These are phyloP conservation scores for Lunasporangiospora selenospora DNA, from an alignment of 192 early-diverging fungal genomes.

Conservation along the genomic window DNA sequence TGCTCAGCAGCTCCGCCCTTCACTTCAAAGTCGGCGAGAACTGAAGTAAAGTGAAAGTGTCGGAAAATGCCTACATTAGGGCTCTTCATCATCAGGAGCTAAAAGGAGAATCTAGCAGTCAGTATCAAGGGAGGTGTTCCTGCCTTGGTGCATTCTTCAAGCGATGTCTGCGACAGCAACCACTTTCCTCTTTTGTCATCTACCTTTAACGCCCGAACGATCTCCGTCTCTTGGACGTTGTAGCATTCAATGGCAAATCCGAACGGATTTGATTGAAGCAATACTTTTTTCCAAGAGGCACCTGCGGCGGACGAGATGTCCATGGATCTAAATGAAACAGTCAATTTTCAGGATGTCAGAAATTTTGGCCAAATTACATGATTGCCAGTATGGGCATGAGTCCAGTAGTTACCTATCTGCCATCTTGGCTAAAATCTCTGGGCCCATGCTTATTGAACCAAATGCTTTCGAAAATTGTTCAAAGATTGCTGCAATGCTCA, in stretches of 20 bases:
- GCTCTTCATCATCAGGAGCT: constrained; percentile 32
- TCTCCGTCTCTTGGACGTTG: constrained; percentile 19
- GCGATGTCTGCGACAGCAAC: no score
- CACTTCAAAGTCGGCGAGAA: constrained; percentile 62
- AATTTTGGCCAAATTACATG: background rate
- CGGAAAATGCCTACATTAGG: constrained; percentile 69
- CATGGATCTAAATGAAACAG: constrained; percentile 5
- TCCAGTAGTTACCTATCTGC: constrained; percentile 15
- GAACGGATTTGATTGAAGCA: constrained; percentile 33
- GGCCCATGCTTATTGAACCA: constrained; percentile 29
- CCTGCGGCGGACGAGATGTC: constrained; percentile 22
- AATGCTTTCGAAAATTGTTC: constrained; percentile 36
- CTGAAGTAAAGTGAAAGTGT: constrained; percentile 68
- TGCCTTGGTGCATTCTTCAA: no score
- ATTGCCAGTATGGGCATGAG: background rate
- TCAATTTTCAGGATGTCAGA: background rate
- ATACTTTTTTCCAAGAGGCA: constrained; percentile 18
- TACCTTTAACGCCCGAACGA: constrained; percentile 30
- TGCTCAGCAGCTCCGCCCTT: constrained; percentile 22
- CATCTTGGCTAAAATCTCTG: constrained; percentile 30
- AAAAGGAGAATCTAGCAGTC: background rate
- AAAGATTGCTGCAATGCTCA: constrained; percentile 16
- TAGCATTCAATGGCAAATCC: constrained; percentile 36
- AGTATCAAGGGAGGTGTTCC: background rate
- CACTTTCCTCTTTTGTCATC: no score